Base-by-base conservation (phyloP, 306 rosid genomes). In the Gynostemma pentaphyllum region DNA sequence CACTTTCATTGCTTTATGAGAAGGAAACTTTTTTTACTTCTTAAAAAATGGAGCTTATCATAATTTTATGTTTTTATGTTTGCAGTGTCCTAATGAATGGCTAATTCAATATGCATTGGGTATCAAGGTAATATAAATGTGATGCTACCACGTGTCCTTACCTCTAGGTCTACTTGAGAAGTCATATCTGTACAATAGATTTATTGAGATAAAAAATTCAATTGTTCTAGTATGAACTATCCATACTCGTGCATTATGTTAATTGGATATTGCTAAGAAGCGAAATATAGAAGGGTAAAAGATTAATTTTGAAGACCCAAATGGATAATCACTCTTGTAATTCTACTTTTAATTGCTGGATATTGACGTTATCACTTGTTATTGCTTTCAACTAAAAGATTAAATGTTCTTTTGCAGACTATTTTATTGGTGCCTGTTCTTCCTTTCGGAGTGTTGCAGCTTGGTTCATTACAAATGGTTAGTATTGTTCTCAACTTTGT, bases 391-490 rank as follows among this genome's bases (percentile, higher is more conserved):
- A 60, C 49, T 23, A 23, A 60, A 39, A 37, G 32, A 22, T 60
- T 28, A 1, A 6, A 5, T 39, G 2, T 51, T 46, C 44, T 42
- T 21, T 36, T 52, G 79, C 88, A 92, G 99, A 92, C 99, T 37
- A 82, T 92, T 72, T 74, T 88, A 72, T 71, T 88, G 70, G 85
- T 88, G 22, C 96, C 99, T 64, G 83, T 92, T 48, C 86, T 79
- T 81, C 90, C 99, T 5, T 71, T 70, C 50, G 96, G 99, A 55
- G 96, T 92, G 64, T 67, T 92, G 79, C 96, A 88, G 76, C 85
- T 92, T 19, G 99, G 96, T 64, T 92, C 99, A 9, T 67, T 73
- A 68, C 82, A 92, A 76, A 68, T 7, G 94, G 99, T 92, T 61
- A 19, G 84, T 71, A 61, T 66, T 65, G 46, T 63, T 61, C 70